Evolutionary conservation across 176 grass and related monocot genomes (phyloP).

Genomic region (Musa beccarii): DNA sequence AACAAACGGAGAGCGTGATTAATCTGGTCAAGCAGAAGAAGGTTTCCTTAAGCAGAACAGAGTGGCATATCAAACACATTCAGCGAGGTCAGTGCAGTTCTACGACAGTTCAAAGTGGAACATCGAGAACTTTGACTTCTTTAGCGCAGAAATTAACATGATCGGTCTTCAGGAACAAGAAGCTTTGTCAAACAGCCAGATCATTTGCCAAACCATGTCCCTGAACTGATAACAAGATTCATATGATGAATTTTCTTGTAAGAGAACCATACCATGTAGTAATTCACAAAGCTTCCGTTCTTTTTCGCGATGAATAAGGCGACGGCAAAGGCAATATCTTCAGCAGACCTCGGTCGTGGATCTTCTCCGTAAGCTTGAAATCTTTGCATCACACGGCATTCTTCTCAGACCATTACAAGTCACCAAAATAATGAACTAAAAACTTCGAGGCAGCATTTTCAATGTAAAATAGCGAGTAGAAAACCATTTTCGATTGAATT

Average conservation of each 20-base stretch:
- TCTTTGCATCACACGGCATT: conserved; percentile 23
- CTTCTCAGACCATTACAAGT: not conserved
- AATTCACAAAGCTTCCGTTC: conserved; percentile 87
- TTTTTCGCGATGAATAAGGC: conserved; percentile 70
- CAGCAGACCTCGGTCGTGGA: conserved; percentile 40
- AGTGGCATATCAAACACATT: too few species aligned
- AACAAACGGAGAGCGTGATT: too few species aligned
- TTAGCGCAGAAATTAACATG: too few species aligned
- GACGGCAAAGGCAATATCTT: conserved; percentile 72
- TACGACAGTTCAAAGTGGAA: too few species aligned
- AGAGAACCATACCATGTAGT: conserved; percentile 72
- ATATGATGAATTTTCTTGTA: not conserved
- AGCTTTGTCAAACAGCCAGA: too few species aligned
- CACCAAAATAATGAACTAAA: not conserved
- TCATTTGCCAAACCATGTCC: too few species aligned
- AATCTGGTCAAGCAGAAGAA: too few species aligned
- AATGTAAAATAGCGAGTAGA: not conserved
- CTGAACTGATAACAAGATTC: too few species aligned
- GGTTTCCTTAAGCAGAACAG: too few species aligned
- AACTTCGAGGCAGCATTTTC: not conserved
- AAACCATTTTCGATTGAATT: not conserved
- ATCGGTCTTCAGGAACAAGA: too few species aligned
- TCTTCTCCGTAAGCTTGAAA: conserved; percentile 62
- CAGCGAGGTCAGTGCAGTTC: too few species aligned
- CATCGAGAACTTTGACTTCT: too few species aligned